Base-by-base conservation (phyloP, 1,139 yeast genomes). In the Wickerhamomyces sp. region DNA sequence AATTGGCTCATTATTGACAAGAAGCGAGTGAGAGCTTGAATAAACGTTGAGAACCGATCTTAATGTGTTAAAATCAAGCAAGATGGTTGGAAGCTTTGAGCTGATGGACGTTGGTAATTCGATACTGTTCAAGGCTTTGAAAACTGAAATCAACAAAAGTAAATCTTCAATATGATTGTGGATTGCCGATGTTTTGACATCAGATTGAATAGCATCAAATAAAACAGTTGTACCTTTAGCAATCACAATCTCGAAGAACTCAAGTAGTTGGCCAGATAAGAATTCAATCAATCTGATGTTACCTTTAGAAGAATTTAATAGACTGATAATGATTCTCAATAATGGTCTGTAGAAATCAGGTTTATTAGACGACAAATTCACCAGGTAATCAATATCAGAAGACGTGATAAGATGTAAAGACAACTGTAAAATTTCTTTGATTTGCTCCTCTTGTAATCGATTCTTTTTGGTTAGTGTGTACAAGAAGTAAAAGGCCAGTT, bases 401-500 rank as follows among this genome's bases (percentile, higher is more conserved):
- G 81, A 70, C 11, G 63, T 54, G 32, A 75, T 56, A 30, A 75
- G 52, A 40, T 68, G 63, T 32, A 72, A 55, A 23, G 70, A 30
- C 37, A 47, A 31, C 38, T 46, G 35, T 44, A 49, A 37, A 40
- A 55, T 32, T 37, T 46, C 33, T 49, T 54, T 43, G 37, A 36
- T 41, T 28, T 47, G 42, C 32, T 42, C 34, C 40, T 55, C 58
- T 2, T 56, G 42, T 3, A 63, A 28, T 1, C 37, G 25, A 5
- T 56, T 51, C 22, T 58, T 50, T 5, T 58, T 55, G 19, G 64
- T 58, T 12, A 66, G 53, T 34, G 74, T 67, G 51, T 75, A 75
- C 29, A 73, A 59, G 29, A 86, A 66, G 50, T 73, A 78, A 52
- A 87, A 87, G 2, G 86, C 73, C 39, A 85, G 59, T 47, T 85